These are phyloP conservation scores for Kodamaea nitidulidarum DNA, from an alignment of 805 yeast species.

Conservation along the genomic window DNA sequence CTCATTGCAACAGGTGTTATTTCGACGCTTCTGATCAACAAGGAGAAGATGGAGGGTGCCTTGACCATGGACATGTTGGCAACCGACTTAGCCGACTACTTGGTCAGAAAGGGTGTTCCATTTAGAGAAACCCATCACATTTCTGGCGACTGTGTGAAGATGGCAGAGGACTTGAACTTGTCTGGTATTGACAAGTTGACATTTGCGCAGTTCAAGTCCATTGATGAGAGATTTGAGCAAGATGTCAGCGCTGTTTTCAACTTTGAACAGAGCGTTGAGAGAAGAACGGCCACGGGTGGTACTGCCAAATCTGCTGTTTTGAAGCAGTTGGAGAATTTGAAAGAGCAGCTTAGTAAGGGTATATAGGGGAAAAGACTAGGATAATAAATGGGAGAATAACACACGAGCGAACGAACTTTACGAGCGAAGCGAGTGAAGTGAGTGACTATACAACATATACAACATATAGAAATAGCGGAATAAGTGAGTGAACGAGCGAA, in stretches of 20 bases:
- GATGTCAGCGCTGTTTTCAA: conserved; percentile 86
- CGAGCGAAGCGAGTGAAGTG: too few relatives aligned
- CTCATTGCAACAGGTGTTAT: conserved; percentile 95
- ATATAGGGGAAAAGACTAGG: too few relatives aligned
- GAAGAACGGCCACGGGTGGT: conserved; percentile 96
- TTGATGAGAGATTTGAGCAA: conserved; percentile 73
- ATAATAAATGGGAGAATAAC: too few relatives aligned
- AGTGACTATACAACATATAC: too few relatives aligned
- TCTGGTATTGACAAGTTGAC: conserved; percentile 84
- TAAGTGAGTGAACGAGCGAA: too few relatives aligned
- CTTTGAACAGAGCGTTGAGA: conserved; percentile 92
- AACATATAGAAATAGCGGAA: too few relatives aligned
- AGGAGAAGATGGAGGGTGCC: conserved; percentile 76
- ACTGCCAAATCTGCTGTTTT: conserved; percentile 89
- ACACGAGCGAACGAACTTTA: too few relatives aligned
- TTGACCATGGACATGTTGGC: conserved; percentile 99
- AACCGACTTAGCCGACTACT: conserved; percentile 95
- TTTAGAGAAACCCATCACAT: conserved; percentile 99
- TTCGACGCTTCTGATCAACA: conserved; percentile 74
- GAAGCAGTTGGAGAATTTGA: conserved; percentile 54
- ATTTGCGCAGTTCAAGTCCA: conserved; percentile 69
- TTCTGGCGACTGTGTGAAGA: conserved; percentile 94
- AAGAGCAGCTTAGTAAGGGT: conserved; percentile 3
- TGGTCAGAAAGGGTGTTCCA: conserved; percentile 97
- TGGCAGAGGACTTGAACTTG: conserved; percentile 73